Percentiles rank a stretch among this genome's conserved stretches.
Conservation (phyloP, 2,329 filamentous ascomycete genomes). For the Coleophoma eucalyptorum region DNA sequence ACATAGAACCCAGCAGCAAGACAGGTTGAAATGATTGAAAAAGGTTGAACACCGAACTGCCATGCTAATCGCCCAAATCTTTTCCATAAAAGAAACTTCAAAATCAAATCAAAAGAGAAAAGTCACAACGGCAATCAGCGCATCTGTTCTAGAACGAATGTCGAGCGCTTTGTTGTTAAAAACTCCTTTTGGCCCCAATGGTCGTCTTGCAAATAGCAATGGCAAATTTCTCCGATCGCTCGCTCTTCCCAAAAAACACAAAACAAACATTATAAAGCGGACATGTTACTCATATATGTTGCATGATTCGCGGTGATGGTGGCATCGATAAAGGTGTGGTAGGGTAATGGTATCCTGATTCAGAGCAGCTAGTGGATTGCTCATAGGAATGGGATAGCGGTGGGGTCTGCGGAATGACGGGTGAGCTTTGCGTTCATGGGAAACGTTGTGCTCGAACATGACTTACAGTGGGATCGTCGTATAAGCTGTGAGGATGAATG, state of each 20-base stretch:
- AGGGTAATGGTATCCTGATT: slow-evolving; percentile 59
- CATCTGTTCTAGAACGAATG: slow-evolving; percentile 20
- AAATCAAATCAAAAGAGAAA: no score
- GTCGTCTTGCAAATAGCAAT: neutral
- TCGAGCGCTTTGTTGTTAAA: slow-evolving; percentile 24
- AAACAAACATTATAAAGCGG: neutral
- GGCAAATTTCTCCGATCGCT: no score
- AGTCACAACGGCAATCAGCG: no score
- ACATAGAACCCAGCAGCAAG: no score
- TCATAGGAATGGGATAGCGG: slow-evolving; percentile 73
- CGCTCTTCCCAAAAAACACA: neutral
- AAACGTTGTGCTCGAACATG: slow-evolving; percentile 45
- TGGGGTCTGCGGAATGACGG: slow-evolving; percentile 55
- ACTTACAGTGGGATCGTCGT: slow-evolving; percentile 70
- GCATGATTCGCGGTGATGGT: slow-evolving; percentile 55
- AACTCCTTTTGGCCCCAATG: slow-evolving; percentile 19
- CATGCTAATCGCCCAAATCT: slow-evolving; percentile 3
- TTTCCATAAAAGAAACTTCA: neutral
- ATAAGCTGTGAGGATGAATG: slow-evolving; percentile 54
- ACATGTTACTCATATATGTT: slow-evolving; percentile 18
- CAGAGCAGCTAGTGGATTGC: slow-evolving; percentile 60
- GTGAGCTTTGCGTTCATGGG: slow-evolving; percentile 60
- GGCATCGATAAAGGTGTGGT: slow-evolving; percentile 73
- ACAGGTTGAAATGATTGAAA: neutral
- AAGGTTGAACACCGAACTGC: neutral